Conservation (phyloP, 176 grass and related monocot genomes). For the Chrysopogon serrulatus region DNA sequence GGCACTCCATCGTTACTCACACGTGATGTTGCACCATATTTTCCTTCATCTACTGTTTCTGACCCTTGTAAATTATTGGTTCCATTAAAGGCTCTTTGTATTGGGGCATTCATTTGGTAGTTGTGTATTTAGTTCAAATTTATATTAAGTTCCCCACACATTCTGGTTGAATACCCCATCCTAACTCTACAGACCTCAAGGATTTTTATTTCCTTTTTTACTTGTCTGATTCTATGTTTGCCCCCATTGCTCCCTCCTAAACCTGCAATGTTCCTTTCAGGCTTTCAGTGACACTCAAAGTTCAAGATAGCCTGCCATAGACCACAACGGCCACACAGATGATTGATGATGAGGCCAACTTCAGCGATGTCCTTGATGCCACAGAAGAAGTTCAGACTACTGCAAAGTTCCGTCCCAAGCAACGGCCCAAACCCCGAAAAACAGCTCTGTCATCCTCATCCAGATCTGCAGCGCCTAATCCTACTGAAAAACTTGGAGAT, state of each 20-base stretch:
- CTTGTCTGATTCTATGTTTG: background rate
- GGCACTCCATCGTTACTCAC: background rate
- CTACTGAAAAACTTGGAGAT: background rate
- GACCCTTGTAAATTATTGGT: background rate
- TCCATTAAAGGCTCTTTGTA: background rate
- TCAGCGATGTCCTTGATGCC: conserved; percentile 10
- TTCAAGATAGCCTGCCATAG: background rate
- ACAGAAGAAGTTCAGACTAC: background rate
- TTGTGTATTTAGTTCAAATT: no score
- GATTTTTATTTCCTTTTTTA: background rate
- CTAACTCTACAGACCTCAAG: background rate
- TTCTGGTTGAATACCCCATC: no score
- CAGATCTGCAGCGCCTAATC: background rate
- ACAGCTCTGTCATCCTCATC: conserved; percentile 13
- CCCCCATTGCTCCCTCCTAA: background rate
- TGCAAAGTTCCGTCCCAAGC: conserved; percentile 35
- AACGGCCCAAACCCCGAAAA: conserved; percentile 10
- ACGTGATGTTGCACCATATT: background rate
- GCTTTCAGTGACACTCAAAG: background rate
- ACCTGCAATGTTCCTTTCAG: background rate
- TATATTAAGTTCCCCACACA: no score
- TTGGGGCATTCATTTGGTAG: background rate
- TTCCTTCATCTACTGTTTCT: background rate
- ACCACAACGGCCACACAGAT: background rate
- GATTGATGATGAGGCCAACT: conserved; percentile 34